These are phyloP conservation scores for Colletotrichum sp. DNA, from an alignment of 2,329 filamentous ascomycete genomes.

Conservation along the genomic window DNA sequence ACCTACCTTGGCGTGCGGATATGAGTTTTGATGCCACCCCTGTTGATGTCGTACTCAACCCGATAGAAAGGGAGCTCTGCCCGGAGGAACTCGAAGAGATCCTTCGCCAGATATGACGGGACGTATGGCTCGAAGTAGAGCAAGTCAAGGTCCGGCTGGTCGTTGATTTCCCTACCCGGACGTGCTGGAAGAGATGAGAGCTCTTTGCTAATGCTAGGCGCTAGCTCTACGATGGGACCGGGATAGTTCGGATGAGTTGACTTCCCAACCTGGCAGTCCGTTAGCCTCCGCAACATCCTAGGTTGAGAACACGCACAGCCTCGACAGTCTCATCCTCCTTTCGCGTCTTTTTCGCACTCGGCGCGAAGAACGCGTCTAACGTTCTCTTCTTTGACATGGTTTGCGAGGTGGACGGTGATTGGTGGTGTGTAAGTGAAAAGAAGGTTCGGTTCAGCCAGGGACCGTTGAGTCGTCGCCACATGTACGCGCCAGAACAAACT, in stretches of 20 bases:
- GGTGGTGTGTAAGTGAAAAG: not conserved
- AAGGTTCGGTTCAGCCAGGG: not conserved
- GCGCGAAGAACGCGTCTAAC: conserved; percentile 72
- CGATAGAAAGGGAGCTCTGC: conserved; percentile 77
- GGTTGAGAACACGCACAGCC: not conserved
- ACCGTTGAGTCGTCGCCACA: not conserved
- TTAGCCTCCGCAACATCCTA: not conserved
- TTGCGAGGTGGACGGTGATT: not conserved
- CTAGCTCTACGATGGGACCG: conserved; percentile 52
- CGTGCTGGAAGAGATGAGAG: conserved; percentile 53
- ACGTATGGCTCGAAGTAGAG: conserved; percentile 80
- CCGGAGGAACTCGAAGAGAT: conserved; percentile 74
- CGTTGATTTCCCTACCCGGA: conserved; percentile 61
- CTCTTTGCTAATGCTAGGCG: conserved; percentile 40
- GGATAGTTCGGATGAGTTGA: conserved; percentile 54
- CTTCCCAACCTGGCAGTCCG: conserved; percentile 6
- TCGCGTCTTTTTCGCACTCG: conserved; percentile 47
- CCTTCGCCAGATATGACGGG: conserved; percentile 56
- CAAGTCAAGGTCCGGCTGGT: conserved; percentile 74
- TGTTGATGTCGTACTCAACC: conserved; percentile 75
- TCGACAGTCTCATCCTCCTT: conserved; percentile 18
- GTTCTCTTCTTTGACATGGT: conserved; percentile 61
- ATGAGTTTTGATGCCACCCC: conserved; percentile 65
- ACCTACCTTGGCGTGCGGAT: conserved; percentile 59
- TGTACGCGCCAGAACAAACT: not conserved